Percentiles rank a stretch among this genome's conserved stretches.
These are phyloP conservation scores for Geoglossum cookeanum DNA, from an alignment of 2,329 filamentous ascomycete species.

Conservation along the genomic window DNA sequence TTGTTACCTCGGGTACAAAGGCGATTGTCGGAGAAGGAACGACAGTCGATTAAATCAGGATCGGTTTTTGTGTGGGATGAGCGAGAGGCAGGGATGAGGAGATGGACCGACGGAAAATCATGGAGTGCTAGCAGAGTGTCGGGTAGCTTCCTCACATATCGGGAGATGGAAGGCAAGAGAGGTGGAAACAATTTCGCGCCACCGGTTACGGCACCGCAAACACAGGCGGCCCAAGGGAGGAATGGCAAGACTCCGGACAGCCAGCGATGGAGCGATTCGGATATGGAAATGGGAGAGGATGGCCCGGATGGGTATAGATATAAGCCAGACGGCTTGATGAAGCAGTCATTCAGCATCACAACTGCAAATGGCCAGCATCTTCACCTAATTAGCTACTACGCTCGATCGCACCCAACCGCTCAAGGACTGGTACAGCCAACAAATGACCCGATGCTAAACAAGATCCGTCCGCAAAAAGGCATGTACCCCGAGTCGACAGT, in stretches of 20 bases:
- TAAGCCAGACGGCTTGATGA: conserved; percentile 95
- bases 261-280: conserved; percentile 62
- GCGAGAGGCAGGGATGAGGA: conserved; percentile 88
- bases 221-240: conserved; percentile 22
- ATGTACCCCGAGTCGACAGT: conserved; percentile 96
- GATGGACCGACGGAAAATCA: conserved; percentile 97
- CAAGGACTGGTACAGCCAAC: conserved; percentile 64
- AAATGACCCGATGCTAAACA: conserved; percentile 57
- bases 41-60: conserved; percentile 85
- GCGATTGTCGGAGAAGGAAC: conserved; percentile 86
- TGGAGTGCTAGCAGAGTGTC: conserved; percentile 97
- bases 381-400: conserved; percentile 94
- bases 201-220: conserved; percentile 22
- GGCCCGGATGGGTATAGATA: conserved; percentile 79
- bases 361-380: conserved; percentile 79
- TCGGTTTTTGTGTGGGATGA: conserved; percentile 99
- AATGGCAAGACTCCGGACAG: conserved; percentile 69
- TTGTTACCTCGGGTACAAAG: conserved; percentile 81
- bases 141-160: conserved; percentile 90
- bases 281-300: conserved; percentile 42
- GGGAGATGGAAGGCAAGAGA: conserved; percentile 97
- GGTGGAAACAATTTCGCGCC: conserved; percentile 53
- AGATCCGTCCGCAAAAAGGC: conserved; percentile 75
- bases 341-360: conserved; percentile 98
- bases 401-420: conserved; percentile 53